These are phyloP conservation scores for Ophiocordyceps camponoti-rufipedis DNA, from an alignment of 2,329 filamentous ascomycete species.

Conservation along the genomic window DNA sequence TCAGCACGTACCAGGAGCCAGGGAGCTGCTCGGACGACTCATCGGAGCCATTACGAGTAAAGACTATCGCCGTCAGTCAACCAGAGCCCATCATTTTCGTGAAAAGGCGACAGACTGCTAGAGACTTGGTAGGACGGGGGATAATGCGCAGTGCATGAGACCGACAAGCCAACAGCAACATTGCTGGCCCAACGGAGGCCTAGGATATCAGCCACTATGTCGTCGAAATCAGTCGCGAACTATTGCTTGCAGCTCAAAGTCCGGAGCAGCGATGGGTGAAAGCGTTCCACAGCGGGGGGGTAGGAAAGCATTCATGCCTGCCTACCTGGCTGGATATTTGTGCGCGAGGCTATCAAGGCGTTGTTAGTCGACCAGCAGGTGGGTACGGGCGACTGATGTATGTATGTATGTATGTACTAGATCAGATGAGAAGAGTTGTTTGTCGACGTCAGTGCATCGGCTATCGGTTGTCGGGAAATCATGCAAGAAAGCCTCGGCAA, in stretches of 20 bases:
- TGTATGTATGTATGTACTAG: too few species aligned
- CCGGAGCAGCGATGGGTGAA: too few species aligned
- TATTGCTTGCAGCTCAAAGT: too few species aligned
- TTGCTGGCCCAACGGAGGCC: not conserved
- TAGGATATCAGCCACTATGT: not conserved
- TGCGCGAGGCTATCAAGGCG: too few species aligned
- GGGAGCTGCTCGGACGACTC: constrained; percentile 3
- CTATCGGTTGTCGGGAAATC: too few species aligned
- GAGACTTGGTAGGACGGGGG: not conserved
- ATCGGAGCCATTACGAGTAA: not conserved
- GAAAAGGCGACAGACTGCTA: not conserved
- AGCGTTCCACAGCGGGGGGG: too few species aligned
- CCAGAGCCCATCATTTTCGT: not conserved
- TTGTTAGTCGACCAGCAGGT: too few species aligned
- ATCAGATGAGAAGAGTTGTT: too few species aligned
- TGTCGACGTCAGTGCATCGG: too few species aligned
- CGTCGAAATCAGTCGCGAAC: not conserved
- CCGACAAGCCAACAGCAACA: not conserved
- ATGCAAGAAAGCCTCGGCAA: too few species aligned
- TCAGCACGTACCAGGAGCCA: constrained; percentile 4
- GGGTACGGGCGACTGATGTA: not conserved
- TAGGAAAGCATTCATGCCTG: too few species aligned
- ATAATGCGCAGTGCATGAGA: not conserved
- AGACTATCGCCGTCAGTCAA: not conserved
- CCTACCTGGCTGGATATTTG: too few species aligned